phyloP scores from a whole-genome alignment of 176 grass and related monocot species.

The Raddia guianensis region DNA sequence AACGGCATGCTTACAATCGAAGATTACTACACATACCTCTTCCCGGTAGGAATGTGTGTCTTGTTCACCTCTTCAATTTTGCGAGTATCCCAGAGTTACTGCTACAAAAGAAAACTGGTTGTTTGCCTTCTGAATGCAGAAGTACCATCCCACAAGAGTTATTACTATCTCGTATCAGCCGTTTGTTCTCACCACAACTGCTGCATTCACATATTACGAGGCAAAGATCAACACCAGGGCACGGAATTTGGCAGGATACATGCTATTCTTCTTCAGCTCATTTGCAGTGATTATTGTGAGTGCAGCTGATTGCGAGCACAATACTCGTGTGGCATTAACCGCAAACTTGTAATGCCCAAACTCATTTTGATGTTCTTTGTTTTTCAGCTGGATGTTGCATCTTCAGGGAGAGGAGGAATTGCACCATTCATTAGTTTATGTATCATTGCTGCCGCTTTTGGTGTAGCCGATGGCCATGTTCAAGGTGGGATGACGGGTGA shows the following conservation, averaged over 20 bases:
- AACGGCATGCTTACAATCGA: constrained; percentile 72
- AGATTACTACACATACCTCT: constrained; percentile 66
- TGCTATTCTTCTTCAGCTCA: constrained; percentile 67
- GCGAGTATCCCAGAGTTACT: neutral
- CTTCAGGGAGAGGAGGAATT: constrained; percentile 53
- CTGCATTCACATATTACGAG: constrained; percentile 53
- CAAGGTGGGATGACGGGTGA: constrained; percentile 67
- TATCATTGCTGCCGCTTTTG: constrained; percentile 44
- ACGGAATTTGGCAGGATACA: constrained; percentile 57
- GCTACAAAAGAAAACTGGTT: neutral
- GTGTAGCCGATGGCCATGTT: constrained; percentile 57
- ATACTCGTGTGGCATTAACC: too few relatives aligned
- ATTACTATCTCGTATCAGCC: constrained; percentile 71
- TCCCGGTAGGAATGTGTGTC: constrained; percentile 39
- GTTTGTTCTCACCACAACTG: constrained; percentile 51
- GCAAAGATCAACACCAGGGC: constrained; percentile 69
- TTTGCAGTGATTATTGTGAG: constrained; percentile 54
- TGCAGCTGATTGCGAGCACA: neutral
- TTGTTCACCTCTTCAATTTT: neutral
- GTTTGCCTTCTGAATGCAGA: constrained; percentile 11
- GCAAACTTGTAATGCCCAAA: neutral
- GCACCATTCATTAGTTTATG: constrained; percentile 55
- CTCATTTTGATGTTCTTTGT: neutral
- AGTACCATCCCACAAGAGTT: constrained; percentile 56
- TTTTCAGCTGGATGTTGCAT: constrained; percentile 58